Evolutionary conservation across 2,329 filamentous ascomycete species (phyloP).

Genomic region (Epichloe bromicola): DNA sequence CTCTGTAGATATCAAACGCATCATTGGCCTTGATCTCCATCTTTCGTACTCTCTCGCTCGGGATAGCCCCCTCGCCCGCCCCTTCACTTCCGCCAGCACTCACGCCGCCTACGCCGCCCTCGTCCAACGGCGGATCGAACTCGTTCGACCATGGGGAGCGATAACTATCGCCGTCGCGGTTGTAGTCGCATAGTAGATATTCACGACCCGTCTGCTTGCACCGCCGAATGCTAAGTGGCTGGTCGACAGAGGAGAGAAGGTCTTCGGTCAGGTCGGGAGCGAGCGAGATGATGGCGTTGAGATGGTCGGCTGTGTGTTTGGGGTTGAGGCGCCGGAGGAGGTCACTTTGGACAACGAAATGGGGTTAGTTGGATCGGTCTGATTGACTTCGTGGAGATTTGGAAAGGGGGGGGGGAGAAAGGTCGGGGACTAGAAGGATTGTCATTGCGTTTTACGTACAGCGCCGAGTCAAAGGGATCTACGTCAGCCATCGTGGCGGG

Average conservation of each 20-base stretch:
- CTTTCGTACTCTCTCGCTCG: constrained; percentile 79
- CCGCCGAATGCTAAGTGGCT: constrained; percentile 74
- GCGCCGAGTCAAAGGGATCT: constrained; percentile 63
- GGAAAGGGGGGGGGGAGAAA: neutral
- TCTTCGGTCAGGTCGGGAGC: constrained; percentile 92
- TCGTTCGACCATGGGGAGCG: constrained; percentile 98
- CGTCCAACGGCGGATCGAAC: constrained; percentile 81
- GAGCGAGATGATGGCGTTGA: constrained; percentile 76
- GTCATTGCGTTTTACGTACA: constrained; percentile 37
- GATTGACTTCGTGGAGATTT: neutral
- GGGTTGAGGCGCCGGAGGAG: constrained; percentile 96
- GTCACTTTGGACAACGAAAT: constrained; percentile 46
- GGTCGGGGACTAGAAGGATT: neutral
- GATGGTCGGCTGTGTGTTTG: constrained; percentile 77
- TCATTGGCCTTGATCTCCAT: constrained; percentile 93
- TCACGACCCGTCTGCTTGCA: constrained; percentile 85
- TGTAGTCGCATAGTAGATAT: constrained; percentile 98
- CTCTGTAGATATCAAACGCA: constrained; percentile 91
- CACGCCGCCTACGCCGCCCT: constrained; percentile 40
- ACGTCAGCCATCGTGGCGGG: constrained; percentile 32
- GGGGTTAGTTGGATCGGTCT: neutral
- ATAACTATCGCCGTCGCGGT: constrained; percentile 96
- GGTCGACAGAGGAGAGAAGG: constrained; percentile 92
- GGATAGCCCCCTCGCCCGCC: constrained; percentile 67
- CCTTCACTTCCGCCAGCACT: constrained; percentile 43